Percentiles rank a stretch among this genome's conserved stretches.
These are phyloP conservation scores for Aspergillus ochraceus DNA, from an alignment of 2,329 filamentous ascomycete species.

Conservation along the genomic window DNA sequence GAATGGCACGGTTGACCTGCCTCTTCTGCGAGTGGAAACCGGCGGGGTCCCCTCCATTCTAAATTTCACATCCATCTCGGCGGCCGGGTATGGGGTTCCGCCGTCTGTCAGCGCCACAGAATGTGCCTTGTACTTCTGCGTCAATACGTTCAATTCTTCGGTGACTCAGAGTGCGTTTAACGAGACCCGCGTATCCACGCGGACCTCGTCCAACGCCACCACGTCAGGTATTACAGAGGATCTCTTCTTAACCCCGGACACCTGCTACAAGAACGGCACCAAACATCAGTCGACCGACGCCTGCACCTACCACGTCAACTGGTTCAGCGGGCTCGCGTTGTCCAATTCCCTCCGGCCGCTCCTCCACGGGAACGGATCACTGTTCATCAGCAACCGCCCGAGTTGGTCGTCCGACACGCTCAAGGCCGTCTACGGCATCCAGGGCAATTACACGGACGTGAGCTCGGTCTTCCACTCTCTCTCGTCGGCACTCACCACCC, in stretches of 20 bases:
- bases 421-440: constrained; percentile 19
- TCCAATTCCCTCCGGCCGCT: constrained; percentile 19
- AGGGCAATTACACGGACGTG: constrained; percentile 22
- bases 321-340: constrained; percentile 20
- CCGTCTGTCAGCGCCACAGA: constrained; percentile 21
- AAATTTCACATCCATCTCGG: constrained; percentile 24
- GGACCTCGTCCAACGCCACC: constrained; percentile 14
- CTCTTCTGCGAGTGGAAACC: constrained; percentile 17
- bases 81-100: constrained; percentile 16
- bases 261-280: constrained; percentile 22
- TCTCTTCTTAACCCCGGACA: constrained; percentile 17
- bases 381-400: constrained; percentile 20
- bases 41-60: constrained; percentile 13
- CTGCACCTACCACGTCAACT: constrained; percentile 22
- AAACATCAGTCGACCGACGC: constrained; percentile 7
- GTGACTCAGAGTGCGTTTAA: constrained; percentile 20
- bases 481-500: constrained; percentile 16
- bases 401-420: constrained; percentile 22
- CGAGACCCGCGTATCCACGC: constrained; percentile 5
- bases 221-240: neutral
- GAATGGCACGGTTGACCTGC: constrained; percentile 16
- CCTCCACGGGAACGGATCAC: constrained; percentile 18
- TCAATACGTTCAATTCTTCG: constrained; percentile 20
- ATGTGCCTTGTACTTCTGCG: constrained; percentile 25
- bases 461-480: constrained; percentile 19